Evolutionary conservation across 2,329 filamentous ascomycete species (phyloP).

Genomic region (Aureobasidium vineae): DNA sequence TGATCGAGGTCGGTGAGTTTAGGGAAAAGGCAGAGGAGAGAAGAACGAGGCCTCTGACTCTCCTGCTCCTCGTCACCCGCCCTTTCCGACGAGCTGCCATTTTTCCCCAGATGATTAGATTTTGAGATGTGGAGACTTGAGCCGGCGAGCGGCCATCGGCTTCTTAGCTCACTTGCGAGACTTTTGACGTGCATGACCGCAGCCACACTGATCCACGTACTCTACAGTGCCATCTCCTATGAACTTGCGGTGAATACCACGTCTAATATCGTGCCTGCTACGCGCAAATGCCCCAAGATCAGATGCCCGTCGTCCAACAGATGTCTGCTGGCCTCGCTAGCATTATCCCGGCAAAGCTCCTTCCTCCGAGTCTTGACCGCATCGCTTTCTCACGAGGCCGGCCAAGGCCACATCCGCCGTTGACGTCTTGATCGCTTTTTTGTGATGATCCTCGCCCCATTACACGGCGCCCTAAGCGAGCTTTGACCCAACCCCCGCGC

Average conservation of each 20-base stretch:
- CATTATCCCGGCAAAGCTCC: background rate
- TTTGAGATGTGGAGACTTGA: slow-evolving; percentile 22
- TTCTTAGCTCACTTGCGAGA: slow-evolving; percentile 5
- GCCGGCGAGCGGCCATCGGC: slow-evolving; percentile 5
- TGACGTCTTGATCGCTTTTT: slow-evolving; percentile 21
- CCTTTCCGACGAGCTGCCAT: slow-evolving; percentile 20
- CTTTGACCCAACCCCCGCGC: slow-evolving; percentile 14
- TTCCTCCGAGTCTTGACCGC: slow-evolving; percentile 16
- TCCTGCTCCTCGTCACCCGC: slow-evolving; percentile 16
- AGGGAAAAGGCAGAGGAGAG: slow-evolving; percentile 14
- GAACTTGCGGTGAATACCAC: slow-evolving; percentile 1
- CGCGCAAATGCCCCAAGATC: background rate
- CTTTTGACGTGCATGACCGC: slow-evolving; percentile 24
- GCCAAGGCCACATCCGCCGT: background rate
- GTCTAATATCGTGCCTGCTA: background rate
- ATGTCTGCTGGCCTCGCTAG: background rate
- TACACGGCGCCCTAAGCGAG: slow-evolving; percentile 12
- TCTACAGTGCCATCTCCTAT: background rate
- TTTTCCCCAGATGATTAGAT: slow-evolving; percentile 22
- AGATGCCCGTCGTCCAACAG: background rate
- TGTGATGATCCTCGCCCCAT: slow-evolving; percentile 14
- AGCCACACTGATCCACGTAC: background rate
- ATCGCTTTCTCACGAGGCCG: background rate
- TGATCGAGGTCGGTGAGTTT: slow-evolving; percentile 9
- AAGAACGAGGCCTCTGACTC: slow-evolving; percentile 16